A percentile compares a stretch with the other conserved stretches of the same genome.
Conservation (phyloP, 208 protist genomes). For the Leishmania tropica region DNA sequence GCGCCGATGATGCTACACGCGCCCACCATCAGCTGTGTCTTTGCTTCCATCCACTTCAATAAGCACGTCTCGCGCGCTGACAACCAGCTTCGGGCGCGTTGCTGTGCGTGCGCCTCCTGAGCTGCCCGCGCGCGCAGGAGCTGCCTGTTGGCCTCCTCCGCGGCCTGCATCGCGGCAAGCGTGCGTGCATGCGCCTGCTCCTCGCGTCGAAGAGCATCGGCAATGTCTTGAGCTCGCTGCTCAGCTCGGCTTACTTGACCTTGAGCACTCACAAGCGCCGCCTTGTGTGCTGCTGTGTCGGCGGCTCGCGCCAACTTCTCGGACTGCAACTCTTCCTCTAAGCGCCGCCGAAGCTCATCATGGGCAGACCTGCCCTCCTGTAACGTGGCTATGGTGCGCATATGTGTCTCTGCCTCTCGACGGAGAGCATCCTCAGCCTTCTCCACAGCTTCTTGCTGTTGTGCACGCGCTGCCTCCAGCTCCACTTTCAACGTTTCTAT, state of each 20-base stretch:
- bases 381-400: neutral
- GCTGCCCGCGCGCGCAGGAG: neutral
- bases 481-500: conserved; percentile 6
- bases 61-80: conserved; percentile 5
- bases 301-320: neutral
- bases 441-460: neutral
- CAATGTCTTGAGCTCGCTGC: neutral
- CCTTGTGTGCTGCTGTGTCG: neutral
- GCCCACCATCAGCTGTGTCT: neutral
- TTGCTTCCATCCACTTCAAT: conserved; percentile 15
- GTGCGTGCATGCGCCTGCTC: conserved; percentile 14
- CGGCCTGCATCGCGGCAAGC: conserved; percentile 9
- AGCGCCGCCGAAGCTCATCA: neutral
- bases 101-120: neutral
- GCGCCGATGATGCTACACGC: conserved; percentile 1
- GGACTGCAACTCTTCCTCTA: conserved; percentile 8
- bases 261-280: neutral
- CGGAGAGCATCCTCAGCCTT: neutral
- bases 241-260: conserved; percentile 4
- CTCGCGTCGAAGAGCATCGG: conserved; percentile 3
- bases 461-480: neutral
- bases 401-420: neutral
- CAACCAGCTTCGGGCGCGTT: conserved; percentile 13
- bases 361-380: neutral
- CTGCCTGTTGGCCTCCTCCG: neutral